A percentile compares a stretch with the other conserved stretches of the same genome.
phyloP scores from a whole-genome alignment of 2,329 filamentous ascomycete genomes.

The Neospermospora avenae region DNA sequence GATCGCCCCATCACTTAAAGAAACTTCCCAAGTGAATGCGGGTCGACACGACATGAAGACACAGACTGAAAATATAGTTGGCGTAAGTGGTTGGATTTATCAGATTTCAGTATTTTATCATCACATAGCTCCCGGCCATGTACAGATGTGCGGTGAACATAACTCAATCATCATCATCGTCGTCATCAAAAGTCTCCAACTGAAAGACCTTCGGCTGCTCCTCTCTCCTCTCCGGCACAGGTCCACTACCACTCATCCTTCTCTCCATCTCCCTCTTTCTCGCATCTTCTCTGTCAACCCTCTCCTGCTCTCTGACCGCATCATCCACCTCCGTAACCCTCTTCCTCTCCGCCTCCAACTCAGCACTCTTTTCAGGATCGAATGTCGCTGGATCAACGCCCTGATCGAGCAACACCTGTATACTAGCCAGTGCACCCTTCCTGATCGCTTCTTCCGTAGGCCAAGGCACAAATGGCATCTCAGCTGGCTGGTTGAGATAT shows the following conservation, averaged over 20 bases:
- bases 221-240: slow-evolving; percentile 31
- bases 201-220: slow-evolving; percentile 40
- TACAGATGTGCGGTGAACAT: background rate
- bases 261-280: slow-evolving; percentile 29
- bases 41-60: too few species aligned
- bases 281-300: slow-evolving; percentile 35
- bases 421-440: slow-evolving; percentile 61
- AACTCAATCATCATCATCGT: slow-evolving; percentile 24
- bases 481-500: slow-evolving; percentile 51
- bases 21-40: too few species aligned
- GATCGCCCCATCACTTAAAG: too few species aligned
- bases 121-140: too few species aligned
- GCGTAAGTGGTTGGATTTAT: too few species aligned
- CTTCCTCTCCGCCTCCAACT: slow-evolving; percentile 35
- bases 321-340: slow-evolving; percentile 34
- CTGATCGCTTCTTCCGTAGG: slow-evolving; percentile 68
- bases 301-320: slow-evolving; percentile 26
- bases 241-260: slow-evolving; percentile 26
- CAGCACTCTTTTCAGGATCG: slow-evolving; percentile 47
- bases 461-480: slow-evolving; percentile 71
- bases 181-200: slow-evolving; percentile 41
- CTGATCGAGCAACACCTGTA: slow-evolving; percentile 58
- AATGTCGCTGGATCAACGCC: slow-evolving; percentile 60
- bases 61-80: too few species aligned
- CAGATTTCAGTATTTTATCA: too few species aligned